A percentile compares a stretch with the other conserved stretches of the same genome.
Evolutionary conservation across 768 basidiomycete species (phyloP).

Genomic region (Lentinula sp.): DNA sequence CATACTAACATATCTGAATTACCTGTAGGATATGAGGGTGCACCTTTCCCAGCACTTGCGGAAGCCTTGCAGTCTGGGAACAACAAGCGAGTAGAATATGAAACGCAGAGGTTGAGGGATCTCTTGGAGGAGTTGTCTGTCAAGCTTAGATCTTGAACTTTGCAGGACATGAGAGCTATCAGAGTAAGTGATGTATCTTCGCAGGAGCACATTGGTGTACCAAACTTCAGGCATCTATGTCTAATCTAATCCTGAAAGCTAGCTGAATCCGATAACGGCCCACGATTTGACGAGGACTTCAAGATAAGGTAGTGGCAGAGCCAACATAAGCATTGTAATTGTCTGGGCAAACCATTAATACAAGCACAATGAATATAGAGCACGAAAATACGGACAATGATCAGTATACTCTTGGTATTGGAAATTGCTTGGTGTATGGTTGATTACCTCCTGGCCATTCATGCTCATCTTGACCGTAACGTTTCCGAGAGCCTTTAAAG

Average conservation of each 20-base stretch:
- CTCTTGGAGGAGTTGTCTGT: constrained; percentile 49
- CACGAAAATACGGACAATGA: constrained; percentile 21
- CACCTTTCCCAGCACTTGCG: constrained; percentile 74
- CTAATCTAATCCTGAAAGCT: neutral
- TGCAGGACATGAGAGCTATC: no score
- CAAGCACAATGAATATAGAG: neutral
- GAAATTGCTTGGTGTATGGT: constrained; percentile 41
- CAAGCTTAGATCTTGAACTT: neutral
- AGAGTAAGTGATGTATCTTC: no score
- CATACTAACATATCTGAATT: neutral
- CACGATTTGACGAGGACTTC: neutral
- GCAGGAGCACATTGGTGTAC: no score
- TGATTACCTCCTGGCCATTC: constrained; percentile 42
- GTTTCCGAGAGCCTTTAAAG: constrained; percentile 44
- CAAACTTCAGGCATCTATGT: no score
- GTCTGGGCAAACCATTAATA: constrained; percentile 31
- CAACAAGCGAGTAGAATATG: constrained; percentile 62
- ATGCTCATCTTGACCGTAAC: constrained; percentile 52
- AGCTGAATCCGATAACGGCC: no score
- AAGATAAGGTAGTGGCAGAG: constrained; percentile 29
- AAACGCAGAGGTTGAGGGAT: constrained; percentile 47
- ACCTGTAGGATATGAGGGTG: constrained; percentile 68
- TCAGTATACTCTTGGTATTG: constrained; percentile 27
- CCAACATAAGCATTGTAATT: constrained; percentile 64
- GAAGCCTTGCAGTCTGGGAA: constrained; percentile 56